Evolutionary conservation across 2,329 filamentous ascomycete species (phyloP), one percentile per base, ranked within the genome.

Genomic region (Juglanconis sp.): DNA sequence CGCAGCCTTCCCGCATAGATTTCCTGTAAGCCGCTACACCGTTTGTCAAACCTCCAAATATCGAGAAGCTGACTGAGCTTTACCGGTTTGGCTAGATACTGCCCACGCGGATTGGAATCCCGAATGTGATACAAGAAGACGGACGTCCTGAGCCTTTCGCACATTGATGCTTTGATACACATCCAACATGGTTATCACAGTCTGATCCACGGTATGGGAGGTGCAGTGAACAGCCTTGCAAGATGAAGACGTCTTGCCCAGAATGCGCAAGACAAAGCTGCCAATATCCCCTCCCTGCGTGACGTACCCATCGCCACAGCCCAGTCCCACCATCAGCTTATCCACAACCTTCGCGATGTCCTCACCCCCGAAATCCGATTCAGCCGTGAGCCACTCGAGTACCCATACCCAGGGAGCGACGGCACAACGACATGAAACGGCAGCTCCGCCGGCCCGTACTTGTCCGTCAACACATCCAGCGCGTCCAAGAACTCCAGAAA

Each of bases 391-490:
- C 74, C 69, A 1, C 74, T 76, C 0, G 81, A 83, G 61, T 82
- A 56, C 0, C 74, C 74, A 66, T 81, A 86, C 8, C 82, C 84
- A 0, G 81, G 80, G 2, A 86, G 70, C 0, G 79, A 82, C 0
- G 83, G 84, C 0, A 81, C 77, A 40, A 87, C 76, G 40, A 86
- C 68, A 63, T 87, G 82, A 66, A 82, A 87, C 0, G 83, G 83
- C 13, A 86, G 70, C 0, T 71, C 73, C 0, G 77, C 70, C 0
- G 80, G 74, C 0, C 75, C 75, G 65, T 85, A 85, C 59, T 78
- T 79, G 2, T 72, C 66, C 32, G 68, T 68, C 2, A 86, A 68
- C 2, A 81, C 44, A 1, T 77, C 67, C 53, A 87, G 68, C 4
- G 83, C 71, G 1, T 76, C 76, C 2, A 86, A 65, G 65, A 86